Conservation (phyloP, 2,329 filamentous ascomycete genomes). For the Fusarium penzigii region DNA sequence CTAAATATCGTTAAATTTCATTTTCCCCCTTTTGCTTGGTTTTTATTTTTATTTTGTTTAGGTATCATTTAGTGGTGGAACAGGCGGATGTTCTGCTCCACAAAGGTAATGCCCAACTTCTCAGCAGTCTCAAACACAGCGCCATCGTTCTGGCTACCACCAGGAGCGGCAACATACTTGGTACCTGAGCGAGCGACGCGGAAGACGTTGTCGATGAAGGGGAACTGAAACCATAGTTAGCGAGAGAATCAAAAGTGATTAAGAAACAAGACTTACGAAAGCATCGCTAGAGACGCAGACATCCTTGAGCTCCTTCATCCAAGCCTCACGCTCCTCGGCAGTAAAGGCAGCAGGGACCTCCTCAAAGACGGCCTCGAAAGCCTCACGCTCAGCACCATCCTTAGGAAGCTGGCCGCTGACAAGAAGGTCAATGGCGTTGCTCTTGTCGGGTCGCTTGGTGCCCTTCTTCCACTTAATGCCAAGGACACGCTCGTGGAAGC, state of each 20-base stretch:
- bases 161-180: constrained; percentile 94
- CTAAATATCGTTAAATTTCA: too few relatives aligned
- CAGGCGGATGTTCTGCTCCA: constrained; percentile 83
- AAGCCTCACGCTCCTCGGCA: constrained; percentile 78
- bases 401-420: constrained; percentile 88
- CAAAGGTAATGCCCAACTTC: constrained; percentile 88
- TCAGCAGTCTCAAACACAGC: constrained; percentile 87
- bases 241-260: too few relatives aligned
- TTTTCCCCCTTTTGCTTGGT: too few relatives aligned
- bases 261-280: constrained; percentile 68
- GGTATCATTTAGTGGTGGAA: constrained; percentile 26
- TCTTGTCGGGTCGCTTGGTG: constrained; percentile 95
- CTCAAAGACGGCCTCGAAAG: constrained; percentile 88
- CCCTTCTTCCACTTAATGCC: constrained; percentile 96
- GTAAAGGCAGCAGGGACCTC: constrained; percentile 84
- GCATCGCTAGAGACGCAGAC: constrained; percentile 93
- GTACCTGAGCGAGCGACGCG: constrained; percentile 83
- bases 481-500: constrained; percentile 89
- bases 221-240: constrained; percentile 65
- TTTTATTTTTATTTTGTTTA: not conserved
- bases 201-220: constrained; percentile 98
- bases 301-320: constrained; percentile 77
- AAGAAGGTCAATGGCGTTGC: constrained; percentile 94
- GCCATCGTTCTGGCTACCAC: constrained; percentile 82
- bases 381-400: constrained; percentile 78